These are phyloP conservation scores for Polytrichum commune DNA, from an alignment of 225 moss, liverwort and hornwort genomes.

Conservation along the genomic window DNA sequence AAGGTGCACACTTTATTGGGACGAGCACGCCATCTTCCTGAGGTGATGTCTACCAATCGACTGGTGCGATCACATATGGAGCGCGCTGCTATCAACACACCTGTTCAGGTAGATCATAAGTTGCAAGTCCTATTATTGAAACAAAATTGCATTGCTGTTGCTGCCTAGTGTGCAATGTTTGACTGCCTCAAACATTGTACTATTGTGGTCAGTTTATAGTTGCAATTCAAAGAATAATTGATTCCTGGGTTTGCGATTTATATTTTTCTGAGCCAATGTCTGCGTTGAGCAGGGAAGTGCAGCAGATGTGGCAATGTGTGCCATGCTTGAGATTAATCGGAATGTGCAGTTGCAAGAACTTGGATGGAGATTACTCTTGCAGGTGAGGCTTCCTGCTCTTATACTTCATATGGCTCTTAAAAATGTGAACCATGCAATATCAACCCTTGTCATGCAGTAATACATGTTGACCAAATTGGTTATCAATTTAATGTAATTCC, in stretches of 20 bases:
- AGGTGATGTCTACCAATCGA: constrained; percentile 59
- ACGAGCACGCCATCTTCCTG: constrained; percentile 93
- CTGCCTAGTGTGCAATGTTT: too few relatives aligned
- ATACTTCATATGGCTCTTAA: neutral
- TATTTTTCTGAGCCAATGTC: constrained; percentile 11
- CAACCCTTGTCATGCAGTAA: too few relatives aligned
- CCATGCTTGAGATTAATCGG: constrained; percentile 86
- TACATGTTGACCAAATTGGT: too few relatives aligned
- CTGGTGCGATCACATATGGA: constrained; percentile 78
- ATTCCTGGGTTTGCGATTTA: neutral
- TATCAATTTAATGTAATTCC: too few relatives aligned
- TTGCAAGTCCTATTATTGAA: too few relatives aligned
- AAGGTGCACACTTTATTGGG: constrained; percentile 86
- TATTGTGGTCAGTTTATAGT: too few relatives aligned
- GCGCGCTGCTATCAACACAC: constrained; percentile 98
- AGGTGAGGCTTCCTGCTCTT: constrained; percentile 39
- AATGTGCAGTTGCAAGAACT: constrained; percentile 65
- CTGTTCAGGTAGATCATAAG: constrained; percentile 70
- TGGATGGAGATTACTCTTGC: constrained; percentile 88
- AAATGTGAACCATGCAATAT: too few relatives aligned
- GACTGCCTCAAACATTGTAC: too few relatives aligned
- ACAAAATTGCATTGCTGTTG: too few relatives aligned
- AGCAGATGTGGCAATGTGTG: constrained; percentile 99
- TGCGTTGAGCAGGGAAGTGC: constrained; percentile 81
- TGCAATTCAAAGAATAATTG: too few relatives aligned